phyloP scores from a whole-genome alignment of 257 asterid genomes.

The Solanum sitiens region DNA sequence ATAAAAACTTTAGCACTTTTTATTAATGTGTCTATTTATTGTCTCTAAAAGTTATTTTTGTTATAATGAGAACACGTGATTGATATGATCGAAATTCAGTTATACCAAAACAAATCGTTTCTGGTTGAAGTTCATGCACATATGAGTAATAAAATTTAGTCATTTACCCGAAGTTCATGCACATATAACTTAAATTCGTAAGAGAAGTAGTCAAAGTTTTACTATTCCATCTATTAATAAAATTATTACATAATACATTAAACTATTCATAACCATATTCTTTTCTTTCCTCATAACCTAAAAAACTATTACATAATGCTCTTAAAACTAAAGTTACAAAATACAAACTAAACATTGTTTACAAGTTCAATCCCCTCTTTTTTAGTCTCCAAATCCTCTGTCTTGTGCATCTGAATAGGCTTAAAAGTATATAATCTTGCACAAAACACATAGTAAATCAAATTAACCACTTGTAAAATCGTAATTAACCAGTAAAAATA shows the following conservation, averaged over 20 bases:
- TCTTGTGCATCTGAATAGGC: conserved; percentile 33
- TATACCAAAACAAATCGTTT: fast-evolving
- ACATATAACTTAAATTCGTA: not conserved
- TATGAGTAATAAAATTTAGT: too few species aligned
- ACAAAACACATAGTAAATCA: conserved; percentile 53
- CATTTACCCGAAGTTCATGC: too few species aligned
- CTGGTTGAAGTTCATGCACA: not conserved
- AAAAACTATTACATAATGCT: not conserved
- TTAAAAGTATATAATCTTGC: conserved; percentile 64
- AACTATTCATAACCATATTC: not conserved
- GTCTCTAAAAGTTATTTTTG: too few species aligned
- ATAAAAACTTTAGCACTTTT: too few species aligned
- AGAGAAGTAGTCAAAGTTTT: not conserved
- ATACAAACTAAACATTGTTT: conserved; percentile 14
- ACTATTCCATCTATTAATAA: too few species aligned
- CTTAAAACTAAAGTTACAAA: not conserved
- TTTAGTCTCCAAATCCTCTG: not conserved
- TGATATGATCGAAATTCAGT: not conserved
- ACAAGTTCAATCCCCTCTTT: conserved; percentile 27
- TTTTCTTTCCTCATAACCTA: not conserved
- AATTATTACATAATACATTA: too few species aligned
- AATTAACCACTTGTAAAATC: conserved; percentile 49
- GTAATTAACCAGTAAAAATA: conserved; percentile 79
- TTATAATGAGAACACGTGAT: not conserved
- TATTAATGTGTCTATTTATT: too few species aligned